A percentile compares a stretch with the other conserved stretches of the same genome.
Conservation (phyloP, 1,284 basidiomycete species). For the Cronartium ribicola region DNA sequence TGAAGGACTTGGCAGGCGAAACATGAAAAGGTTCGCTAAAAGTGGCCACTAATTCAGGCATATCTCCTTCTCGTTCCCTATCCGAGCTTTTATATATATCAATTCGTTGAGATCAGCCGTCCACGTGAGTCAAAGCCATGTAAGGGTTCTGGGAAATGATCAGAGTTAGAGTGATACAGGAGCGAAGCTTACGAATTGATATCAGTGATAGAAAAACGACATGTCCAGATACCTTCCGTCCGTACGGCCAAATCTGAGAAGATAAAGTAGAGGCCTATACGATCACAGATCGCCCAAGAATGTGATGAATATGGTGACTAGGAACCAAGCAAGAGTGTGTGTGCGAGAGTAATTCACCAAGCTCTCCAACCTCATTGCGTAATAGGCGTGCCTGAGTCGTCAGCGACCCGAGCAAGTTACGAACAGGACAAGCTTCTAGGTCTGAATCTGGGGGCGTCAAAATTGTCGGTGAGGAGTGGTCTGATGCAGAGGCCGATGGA, state of each 20-base stretch:
- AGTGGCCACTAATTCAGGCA: neutral
- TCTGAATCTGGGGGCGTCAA: neutral
- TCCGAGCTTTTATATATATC: conserved; percentile 6
- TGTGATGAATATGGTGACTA: no score
- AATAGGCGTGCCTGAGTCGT: conserved; percentile 5
- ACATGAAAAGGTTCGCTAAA: conserved; percentile 4
- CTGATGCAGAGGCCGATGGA: neutral
- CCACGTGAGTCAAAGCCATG: neutral
- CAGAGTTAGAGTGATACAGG: neutral
- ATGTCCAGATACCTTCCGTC: neutral
- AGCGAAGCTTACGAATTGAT: conserved; percentile 1
- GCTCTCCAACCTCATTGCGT: conserved; percentile 9
- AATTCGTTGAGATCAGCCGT: no score
- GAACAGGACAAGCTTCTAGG: neutral
- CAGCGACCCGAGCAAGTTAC: conserved; percentile 3
- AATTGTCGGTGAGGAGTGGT: neutral
- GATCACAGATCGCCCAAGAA: neutral
- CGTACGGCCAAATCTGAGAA: neutral
- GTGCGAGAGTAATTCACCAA: neutral
- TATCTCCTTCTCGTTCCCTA: neutral
- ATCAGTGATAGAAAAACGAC: neutral
- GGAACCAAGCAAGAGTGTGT: no score
- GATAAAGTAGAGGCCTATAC: neutral
- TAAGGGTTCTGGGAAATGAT: neutral
- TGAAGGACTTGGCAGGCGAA: neutral